Conservation (phyloP, 1,284 basidiomycete genomes). For the Ganoderma meredithae region DNA sequence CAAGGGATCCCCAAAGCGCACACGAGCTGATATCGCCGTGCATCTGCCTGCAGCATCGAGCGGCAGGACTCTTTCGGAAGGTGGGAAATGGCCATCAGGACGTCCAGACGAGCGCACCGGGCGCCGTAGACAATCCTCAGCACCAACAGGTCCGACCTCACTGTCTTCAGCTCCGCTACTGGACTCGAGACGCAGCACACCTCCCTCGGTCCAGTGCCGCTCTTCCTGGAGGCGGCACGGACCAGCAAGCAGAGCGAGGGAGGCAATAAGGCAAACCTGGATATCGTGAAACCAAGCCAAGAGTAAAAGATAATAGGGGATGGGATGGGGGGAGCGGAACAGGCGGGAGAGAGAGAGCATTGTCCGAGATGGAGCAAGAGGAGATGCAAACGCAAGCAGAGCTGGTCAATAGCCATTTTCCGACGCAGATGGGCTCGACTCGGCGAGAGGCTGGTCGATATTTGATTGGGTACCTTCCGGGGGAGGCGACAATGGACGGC, state of each 20-base stretch:
- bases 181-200: slow-evolving; percentile 19
- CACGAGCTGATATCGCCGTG: slow-evolving; percentile 32
- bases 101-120: slow-evolving; percentile 35
- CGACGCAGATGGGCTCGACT: slow-evolving; percentile 68
- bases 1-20: slow-evolving; percentile 29
- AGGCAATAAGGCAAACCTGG: slow-evolving; percentile 20
- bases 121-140: slow-evolving; percentile 36
- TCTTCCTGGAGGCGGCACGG: slow-evolving; percentile 31
- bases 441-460: slow-evolving; percentile 62
- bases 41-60: slow-evolving; percentile 55
- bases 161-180: slow-evolving; percentile 26
- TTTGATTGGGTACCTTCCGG: slow-evolving; percentile 57
- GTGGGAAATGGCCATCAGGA: slow-evolving; percentile 25
- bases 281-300: slow-evolving; percentile 23
- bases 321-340: slow-evolving; percentile 27
- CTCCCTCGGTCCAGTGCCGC: slow-evolving; percentile 29
- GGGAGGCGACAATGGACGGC: slow-evolving; percentile 68
- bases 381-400: slow-evolving; percentile 23
- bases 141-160: slow-evolving; percentile 28
- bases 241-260: slow-evolving; percentile 31
- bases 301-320: slow-evolving; percentile 31
- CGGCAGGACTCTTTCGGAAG: slow-evolving; percentile 47
- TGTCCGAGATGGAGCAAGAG: slow-evolving; percentile 35
- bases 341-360: slow-evolving; percentile 26
- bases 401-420: slow-evolving; percentile 61